Percentiles rank a stretch among this genome's conserved stretches.
These are phyloP conservation scores for Cercospora sesami DNA, from an alignment of 2,329 filamentous ascomycete genomes.

Conservation along the genomic window DNA sequence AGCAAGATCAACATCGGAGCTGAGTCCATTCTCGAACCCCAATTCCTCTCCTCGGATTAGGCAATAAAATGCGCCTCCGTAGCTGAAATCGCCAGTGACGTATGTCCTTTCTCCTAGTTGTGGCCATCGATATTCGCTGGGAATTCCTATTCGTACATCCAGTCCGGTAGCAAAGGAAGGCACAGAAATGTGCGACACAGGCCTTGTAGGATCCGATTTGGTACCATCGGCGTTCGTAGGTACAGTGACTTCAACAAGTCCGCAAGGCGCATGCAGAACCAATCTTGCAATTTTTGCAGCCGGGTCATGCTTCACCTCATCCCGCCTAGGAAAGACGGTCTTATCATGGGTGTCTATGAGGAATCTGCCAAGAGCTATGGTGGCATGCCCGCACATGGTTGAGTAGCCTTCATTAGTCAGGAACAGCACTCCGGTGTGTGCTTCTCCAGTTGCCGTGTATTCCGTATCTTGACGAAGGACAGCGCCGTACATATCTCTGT, in stretches of 20 bases:
- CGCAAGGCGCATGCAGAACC: slow-evolving; percentile 50
- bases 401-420: slow-evolving; percentile 52
- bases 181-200: slow-evolving; percentile 46
- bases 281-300: slow-evolving; percentile 34
- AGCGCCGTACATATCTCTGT: slow-evolving; percentile 55
- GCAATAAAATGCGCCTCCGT: slow-evolving; percentile 50
- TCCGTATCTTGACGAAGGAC: slow-evolving; percentile 48
- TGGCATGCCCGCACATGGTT: slow-evolving; percentile 56
- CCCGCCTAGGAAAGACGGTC: slow-evolving; percentile 43
- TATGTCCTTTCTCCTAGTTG: slow-evolving; percentile 36
- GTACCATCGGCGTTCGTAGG: slow-evolving; percentile 37
- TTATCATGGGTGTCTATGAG: slow-evolving; percentile 43
- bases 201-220: slow-evolving; percentile 42
- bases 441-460: slow-evolving; percentile 37
- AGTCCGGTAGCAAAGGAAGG: slow-evolving; percentile 45
- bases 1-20: slow-evolving; percentile 33
- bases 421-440: slow-evolving; percentile 53
- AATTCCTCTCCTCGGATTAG: slow-evolving; percentile 42
- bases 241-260: slow-evolving; percentile 46
- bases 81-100: slow-evolving; percentile 43
- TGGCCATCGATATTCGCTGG: slow-evolving; percentile 41
- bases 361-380: slow-evolving; percentile 48
- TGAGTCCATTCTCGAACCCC: slow-evolving; percentile 41
- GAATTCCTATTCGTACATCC: slow-evolving; percentile 37
- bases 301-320: slow-evolving; percentile 37